phyloP scores from a whole-genome alignment of 2,329 filamentous ascomycete species.

The Colletotrichum cordylinicola region DNA sequence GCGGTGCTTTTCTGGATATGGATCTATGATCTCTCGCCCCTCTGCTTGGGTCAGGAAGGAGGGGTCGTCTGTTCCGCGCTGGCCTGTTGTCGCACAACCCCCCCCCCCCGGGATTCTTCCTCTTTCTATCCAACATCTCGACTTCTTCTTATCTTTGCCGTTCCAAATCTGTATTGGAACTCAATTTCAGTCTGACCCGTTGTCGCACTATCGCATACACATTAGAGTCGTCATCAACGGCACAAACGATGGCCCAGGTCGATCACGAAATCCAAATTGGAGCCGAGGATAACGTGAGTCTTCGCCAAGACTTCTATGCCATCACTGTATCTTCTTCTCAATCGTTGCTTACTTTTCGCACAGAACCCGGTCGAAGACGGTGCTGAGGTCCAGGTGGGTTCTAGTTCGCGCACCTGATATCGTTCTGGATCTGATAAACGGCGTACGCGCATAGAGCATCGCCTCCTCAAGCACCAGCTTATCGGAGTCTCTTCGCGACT shows the following conservation, averaged over 20 bases:
- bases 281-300: background rate
- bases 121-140: background rate
- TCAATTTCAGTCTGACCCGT: fast-evolving
- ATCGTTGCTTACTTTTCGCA: background rate
- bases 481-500: conserved; percentile 32
- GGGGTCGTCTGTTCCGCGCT: background rate
- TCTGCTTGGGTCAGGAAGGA: background rate
- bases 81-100: background rate
- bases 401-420: background rate
- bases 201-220: background rate
- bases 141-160: background rate
- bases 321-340: background rate
- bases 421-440: background rate
- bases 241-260: background rate
- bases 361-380: background rate
- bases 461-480: conserved; percentile 31
- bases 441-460: background rate
- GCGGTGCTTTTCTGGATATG: background rate
- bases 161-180: background rate
- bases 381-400: background rate
- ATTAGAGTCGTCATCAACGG: background rate
- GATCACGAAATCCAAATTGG: background rate
- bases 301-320: background rate
- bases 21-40: background rate
- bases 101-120: no score